phyloP scores from a whole-genome alignment of 305 asterid species.

The Caryopteris hybrid region DNA sequence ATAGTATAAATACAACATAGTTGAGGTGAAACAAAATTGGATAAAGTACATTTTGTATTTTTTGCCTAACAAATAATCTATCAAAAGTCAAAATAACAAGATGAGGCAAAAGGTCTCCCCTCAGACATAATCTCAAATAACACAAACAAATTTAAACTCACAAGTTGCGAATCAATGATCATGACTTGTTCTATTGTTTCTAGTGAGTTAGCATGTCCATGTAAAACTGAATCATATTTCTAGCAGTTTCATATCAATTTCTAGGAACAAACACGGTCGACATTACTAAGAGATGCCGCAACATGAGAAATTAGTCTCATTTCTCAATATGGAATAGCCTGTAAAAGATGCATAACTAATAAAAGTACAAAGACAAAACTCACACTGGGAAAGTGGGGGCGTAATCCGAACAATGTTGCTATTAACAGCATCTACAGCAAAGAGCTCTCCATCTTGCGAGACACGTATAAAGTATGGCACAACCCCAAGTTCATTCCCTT shows the following conservation, averaged over 20 bases:
- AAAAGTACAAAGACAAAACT: constrained; percentile 18
- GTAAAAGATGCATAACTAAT: not conserved
- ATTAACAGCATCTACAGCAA: constrained; percentile 87
- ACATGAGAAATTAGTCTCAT: too few species aligned
- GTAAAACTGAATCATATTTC: not conserved
- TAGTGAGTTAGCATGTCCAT: not conserved
- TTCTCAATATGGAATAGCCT: not conserved
- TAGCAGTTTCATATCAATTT: not conserved
- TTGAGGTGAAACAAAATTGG: not conserved
- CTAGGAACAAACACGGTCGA: too few species aligned
- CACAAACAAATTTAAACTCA: not conserved
- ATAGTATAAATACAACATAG: not conserved
- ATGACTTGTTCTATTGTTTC: not conserved
- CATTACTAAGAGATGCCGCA: too few species aligned
- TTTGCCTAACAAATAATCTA: not conserved
- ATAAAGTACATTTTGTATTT: not conserved
- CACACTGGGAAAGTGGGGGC: constrained; percentile 91
- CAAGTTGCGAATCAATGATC: not conserved
- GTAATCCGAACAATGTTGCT: constrained; percentile 86
- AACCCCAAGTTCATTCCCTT: constrained; percentile 87
- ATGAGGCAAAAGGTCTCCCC: not conserved
- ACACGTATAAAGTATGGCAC: constrained; percentile 68
- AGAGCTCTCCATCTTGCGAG: constrained; percentile 90
- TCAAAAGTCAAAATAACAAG: not conserved
- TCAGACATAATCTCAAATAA: not conserved